Conservation (phyloP, 1,284 basidiomycete genomes). For the Porogramme epimiltina region DNA sequence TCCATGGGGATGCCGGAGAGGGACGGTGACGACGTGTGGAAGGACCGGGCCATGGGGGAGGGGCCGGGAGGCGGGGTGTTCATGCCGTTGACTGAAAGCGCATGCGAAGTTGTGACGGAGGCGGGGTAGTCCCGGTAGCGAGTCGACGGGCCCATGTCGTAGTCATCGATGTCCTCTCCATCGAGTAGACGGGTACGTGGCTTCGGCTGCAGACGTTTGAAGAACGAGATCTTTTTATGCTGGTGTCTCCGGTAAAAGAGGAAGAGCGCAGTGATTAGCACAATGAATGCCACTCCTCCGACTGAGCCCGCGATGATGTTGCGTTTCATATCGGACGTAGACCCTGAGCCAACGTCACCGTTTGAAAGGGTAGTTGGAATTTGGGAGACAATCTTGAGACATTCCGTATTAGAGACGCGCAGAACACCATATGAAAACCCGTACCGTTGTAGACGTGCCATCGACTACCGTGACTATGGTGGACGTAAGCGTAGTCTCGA, state of each 20-base stretch:
- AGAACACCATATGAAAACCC: background rate
- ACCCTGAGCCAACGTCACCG: background rate
- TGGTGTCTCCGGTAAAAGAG: conserved; percentile 45
- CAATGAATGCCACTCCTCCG: conserved; percentile 43
- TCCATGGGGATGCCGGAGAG: conserved; percentile 15
- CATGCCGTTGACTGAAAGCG: conserved; percentile 4
- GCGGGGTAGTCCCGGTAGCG: conserved; percentile 35
- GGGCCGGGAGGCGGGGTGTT: conserved; percentile 1
- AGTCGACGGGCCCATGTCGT: conserved; percentile 32
- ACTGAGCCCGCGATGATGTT: conserved; percentile 50
- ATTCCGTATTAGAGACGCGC: background rate
- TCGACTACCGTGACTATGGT: conserved; percentile 19
- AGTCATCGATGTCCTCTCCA: conserved; percentile 49
- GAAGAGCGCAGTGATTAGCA: conserved; percentile 39
- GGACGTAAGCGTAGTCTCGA: conserved; percentile 14
- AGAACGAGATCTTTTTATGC: conserved; percentile 42
- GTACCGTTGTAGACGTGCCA: conserved; percentile 16
- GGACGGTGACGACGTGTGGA: conserved; percentile 10
- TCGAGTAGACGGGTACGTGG: conserved; percentile 43
- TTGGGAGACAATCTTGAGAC: conserved; percentile 10
- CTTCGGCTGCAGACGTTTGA: conserved; percentile 36
- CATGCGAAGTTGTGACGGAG: conserved; percentile 21
- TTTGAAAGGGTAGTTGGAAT: conserved; percentile 22
- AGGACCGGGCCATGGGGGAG: conserved; percentile 14
- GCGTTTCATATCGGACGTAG: conserved; percentile 28